These are phyloP conservation scores for Lichtheimia ramosa DNA, from an alignment of 371 early-diverging fungal species.

Conservation along the genomic window DNA sequence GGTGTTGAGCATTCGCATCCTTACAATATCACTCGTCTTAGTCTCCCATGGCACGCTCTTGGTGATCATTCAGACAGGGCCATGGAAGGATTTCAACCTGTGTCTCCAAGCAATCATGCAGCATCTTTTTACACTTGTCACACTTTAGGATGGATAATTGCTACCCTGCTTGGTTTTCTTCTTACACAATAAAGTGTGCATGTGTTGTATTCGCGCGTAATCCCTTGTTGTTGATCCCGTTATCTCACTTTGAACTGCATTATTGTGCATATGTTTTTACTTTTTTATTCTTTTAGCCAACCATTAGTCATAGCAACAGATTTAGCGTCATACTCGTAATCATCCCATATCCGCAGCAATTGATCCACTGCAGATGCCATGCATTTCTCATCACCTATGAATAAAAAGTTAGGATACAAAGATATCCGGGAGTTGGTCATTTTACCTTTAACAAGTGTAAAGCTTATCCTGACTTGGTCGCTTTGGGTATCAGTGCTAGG, in stretches of 20 bases:
- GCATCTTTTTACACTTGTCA: neutral
- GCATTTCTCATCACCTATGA: slow-evolving; percentile 10
- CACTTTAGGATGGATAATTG: no score
- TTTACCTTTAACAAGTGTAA: slow-evolving; percentile 15
- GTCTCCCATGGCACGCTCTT: slow-evolving; percentile 16
- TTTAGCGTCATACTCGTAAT: slow-evolving; percentile 20
- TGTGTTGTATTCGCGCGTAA: no score
- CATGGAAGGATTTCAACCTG: slow-evolving; percentile 1
- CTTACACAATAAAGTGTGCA: neutral
- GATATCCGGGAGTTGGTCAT: no score
- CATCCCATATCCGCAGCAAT: slow-evolving; percentile 14
- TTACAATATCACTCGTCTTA: slow-evolving; percentile 26
- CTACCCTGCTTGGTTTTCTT: no score
- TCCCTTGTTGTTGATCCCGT: no score
- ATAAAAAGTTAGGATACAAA: neutral
- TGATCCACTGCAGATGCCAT: slow-evolving; percentile 10
- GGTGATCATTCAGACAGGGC: slow-evolving; percentile 8
- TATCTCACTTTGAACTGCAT: no score
- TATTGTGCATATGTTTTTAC: no score
- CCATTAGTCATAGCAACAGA: slow-evolving; percentile 18
- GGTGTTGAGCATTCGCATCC: slow-evolving; percentile 10
- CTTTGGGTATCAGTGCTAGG: neutral
- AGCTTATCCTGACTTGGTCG: slow-evolving; percentile 10
- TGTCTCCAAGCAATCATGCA: neutral
- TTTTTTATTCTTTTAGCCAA: slow-evolving; percentile 9